Evolutionary conservation across 2,329 filamentous ascomycete genomes (phyloP).

Genomic region (Cadophora sp.): DNA sequence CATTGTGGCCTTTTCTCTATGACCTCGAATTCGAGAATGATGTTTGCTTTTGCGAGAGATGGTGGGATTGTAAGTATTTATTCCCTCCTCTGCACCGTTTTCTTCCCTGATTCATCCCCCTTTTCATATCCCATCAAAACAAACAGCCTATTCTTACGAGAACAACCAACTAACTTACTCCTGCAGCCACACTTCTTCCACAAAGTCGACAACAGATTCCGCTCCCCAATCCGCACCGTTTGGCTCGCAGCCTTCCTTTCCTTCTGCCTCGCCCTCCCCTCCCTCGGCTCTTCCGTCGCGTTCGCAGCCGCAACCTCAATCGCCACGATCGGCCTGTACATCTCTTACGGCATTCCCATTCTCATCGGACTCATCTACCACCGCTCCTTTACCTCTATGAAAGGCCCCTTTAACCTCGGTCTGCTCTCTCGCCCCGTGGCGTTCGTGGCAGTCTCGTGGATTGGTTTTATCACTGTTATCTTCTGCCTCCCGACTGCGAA

Average conservation of each 20-base stretch:
- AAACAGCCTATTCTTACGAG: background rate
- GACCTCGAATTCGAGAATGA: slow-evolving; percentile 64
- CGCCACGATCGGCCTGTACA: slow-evolving; percentile 63
- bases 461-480: slow-evolving; percentile 60
- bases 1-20: slow-evolving; percentile 65
- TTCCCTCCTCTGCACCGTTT: background rate
- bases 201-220: slow-evolving; percentile 57
- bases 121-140: background rate
- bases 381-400: slow-evolving; percentile 54
- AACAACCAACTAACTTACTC: slow-evolving; percentile 9
- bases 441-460: slow-evolving; percentile 56
- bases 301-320: slow-evolving; percentile 65
- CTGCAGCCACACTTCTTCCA: slow-evolving; percentile 57
- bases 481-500: slow-evolving; percentile 64
- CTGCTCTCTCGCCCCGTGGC: slow-evolving; percentile 55
- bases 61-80: slow-evolving; percentile 53
- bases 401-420: slow-evolving; percentile 62
- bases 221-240: slow-evolving; percentile 58
- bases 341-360: slow-evolving; percentile 64
- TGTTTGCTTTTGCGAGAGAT: slow-evolving; percentile 64
- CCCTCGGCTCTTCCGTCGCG: slow-evolving; percentile 60
- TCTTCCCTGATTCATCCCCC: background rate
- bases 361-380: slow-evolving; percentile 60
- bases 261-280: slow-evolving; percentile 62
- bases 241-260: slow-evolving; percentile 61